A percentile compares a stretch with the other conserved stretches of the same genome.
Conservation (phyloP, 208 protist genomes). For the Naegleria gruberi region DNA sequence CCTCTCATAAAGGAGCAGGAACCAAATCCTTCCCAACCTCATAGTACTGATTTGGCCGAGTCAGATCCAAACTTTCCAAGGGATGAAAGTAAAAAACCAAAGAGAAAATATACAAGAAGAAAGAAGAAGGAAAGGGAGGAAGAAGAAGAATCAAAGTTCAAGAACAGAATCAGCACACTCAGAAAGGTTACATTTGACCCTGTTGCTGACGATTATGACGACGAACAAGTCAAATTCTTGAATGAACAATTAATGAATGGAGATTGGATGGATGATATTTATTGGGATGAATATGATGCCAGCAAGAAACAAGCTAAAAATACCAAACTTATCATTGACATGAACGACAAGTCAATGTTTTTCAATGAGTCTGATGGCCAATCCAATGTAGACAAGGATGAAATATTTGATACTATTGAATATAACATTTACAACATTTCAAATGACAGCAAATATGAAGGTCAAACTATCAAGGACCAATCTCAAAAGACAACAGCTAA, state of each 20-base stretch:
- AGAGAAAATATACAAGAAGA: not conserved
- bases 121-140: not conserved
- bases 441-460: slow-evolving; percentile 13
- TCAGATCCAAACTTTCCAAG: not conserved
- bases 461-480: not conserved
- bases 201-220: not conserved
- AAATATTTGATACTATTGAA: not conserved
- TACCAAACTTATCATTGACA: not conserved
- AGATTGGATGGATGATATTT: not conserved
- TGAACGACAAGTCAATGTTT: slow-evolving; percentile 8
- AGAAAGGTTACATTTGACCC: not conserved
- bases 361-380: not conserved
- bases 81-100: not conserved
- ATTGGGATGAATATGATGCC: not conserved
- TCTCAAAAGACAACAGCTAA: not conserved
- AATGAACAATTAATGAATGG: not conserved
- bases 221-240: not conserved
- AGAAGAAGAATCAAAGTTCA: not conserved
- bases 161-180: not conserved
- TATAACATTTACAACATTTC: not conserved
- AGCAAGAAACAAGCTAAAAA: not conserved
- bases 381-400: not conserved
- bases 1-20: not conserved
- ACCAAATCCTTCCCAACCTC: not conserved
- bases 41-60: not conserved